Percentiles rank a stretch among this genome's conserved stretches.
Evolutionary conservation across 2,329 filamentous ascomycete species (phyloP).

Genomic region (Sporothrix globosa): DNA sequence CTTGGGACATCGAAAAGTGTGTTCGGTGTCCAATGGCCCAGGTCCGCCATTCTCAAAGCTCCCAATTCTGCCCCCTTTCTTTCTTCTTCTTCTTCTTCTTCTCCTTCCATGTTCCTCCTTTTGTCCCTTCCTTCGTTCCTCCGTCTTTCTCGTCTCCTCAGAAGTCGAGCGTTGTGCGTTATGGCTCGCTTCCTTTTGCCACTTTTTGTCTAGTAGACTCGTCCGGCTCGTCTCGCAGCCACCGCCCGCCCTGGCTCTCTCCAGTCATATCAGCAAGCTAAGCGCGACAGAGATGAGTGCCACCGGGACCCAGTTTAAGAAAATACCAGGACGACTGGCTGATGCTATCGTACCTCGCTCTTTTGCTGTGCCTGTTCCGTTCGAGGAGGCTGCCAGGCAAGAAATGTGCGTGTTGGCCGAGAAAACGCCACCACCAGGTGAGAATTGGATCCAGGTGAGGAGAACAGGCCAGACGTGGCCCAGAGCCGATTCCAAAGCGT

Average conservation of each 20-base stretch:
- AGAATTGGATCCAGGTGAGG: conserved; percentile 29
- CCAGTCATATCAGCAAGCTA: conserved; percentile 23
- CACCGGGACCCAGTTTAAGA: not conserved
- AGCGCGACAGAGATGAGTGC: conserved; percentile 8
- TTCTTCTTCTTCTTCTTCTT: not conserved
- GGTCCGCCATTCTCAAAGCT: not conserved
- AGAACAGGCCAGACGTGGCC: conserved; percentile 29
- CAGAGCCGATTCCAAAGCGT: not conserved
- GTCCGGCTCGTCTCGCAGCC: not conserved
- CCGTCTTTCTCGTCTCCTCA: not conserved
- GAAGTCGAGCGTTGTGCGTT: not conserved
- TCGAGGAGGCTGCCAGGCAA: conserved; percentile 15
- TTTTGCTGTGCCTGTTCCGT: conserved; percentile 21
- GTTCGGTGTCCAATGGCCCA: not conserved
- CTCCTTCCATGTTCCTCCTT: not conserved
- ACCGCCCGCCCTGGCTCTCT: not conserved
- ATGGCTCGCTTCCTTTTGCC: not conserved
- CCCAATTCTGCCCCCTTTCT: not conserved
- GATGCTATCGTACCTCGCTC: conserved; percentile 23
- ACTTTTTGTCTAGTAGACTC: not conserved
- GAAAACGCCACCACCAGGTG: conserved; percentile 12
- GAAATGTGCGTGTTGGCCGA: conserved; percentile 27
- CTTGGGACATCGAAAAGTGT: not conserved
- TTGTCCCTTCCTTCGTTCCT: too few relatives aligned
- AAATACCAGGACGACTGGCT: conserved; percentile 1